These are phyloP conservation scores for Saccharomycopsis babjevae DNA, from an alignment of 805 yeast species.

Conservation along the genomic window DNA sequence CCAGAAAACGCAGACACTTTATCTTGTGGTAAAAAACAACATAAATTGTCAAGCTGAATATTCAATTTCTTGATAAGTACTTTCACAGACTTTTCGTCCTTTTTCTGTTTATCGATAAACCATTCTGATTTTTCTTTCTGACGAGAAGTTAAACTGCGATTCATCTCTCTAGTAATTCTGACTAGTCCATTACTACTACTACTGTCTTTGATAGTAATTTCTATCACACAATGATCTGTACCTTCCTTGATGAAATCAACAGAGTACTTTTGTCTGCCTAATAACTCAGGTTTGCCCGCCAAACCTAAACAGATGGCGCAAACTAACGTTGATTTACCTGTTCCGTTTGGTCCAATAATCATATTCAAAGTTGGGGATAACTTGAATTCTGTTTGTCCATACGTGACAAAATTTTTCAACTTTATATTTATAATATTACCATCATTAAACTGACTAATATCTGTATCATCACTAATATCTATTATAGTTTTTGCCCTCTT, in stretches of 20 bases:
- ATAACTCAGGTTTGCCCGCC: slow-evolving; percentile 64
- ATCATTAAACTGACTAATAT: slow-evolving; percentile 22
- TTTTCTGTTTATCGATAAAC: slow-evolving; percentile 33
- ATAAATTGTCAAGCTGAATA: slow-evolving; percentile 82
- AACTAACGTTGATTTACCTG: slow-evolving; percentile 88
- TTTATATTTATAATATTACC: slow-evolving; percentile 44
- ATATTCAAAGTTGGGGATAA: slow-evolving; percentile 79
- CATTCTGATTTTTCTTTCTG: slow-evolving; percentile 37
- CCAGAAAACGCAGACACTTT: slow-evolving; percentile 88
- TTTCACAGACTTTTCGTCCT: slow-evolving; percentile 38
- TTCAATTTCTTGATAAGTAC: slow-evolving; percentile 39
- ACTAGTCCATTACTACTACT: slow-evolving; percentile 28
- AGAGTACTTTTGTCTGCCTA: slow-evolving; percentile 57
- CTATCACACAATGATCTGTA: slow-evolving; percentile 34
- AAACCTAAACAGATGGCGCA: slow-evolving; percentile 87
- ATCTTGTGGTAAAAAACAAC: slow-evolving; percentile 94
- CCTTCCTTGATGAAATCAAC: slow-evolving; percentile 70
- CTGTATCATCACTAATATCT: not conserved
- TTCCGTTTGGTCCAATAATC: slow-evolving; percentile 94
- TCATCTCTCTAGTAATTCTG: slow-evolving; percentile 35
- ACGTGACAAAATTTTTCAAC: slow-evolving; percentile 60
- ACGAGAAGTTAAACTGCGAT: slow-evolving; percentile 27
- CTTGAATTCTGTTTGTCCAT: slow-evolving; percentile 57
- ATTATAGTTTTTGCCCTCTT: not conserved
- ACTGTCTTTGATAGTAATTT: slow-evolving; percentile 37